A percentile compares a stretch with the other conserved stretches of the same genome.
These are phyloP conservation scores for Monosporascus sp. DNA, from an alignment of 2,329 filamentous ascomycete genomes.

Conservation along the genomic window DNA sequence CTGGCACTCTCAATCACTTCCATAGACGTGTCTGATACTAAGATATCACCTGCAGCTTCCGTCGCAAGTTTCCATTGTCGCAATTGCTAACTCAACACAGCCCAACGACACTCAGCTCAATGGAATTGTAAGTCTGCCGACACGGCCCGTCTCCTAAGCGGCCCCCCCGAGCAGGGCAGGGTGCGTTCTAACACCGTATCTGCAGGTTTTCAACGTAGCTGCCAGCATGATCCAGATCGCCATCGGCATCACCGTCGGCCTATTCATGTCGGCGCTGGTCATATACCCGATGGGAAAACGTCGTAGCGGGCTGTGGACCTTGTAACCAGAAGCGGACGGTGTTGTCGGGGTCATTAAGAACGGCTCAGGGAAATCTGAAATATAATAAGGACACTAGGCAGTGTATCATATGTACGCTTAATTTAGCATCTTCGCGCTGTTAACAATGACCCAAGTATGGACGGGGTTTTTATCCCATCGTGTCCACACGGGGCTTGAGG, in stretches of 20 bases:
- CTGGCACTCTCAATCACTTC: not conserved
- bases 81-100: conserved; percentile 3
- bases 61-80: not conserved
- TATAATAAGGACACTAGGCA: no score
- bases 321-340: conserved; percentile 2
- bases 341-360: not conserved
- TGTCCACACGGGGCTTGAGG: no score
- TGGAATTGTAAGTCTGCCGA: conserved; percentile 1
- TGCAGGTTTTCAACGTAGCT: conserved; percentile 43
- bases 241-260: conserved; percentile 57
- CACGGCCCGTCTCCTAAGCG: no score
- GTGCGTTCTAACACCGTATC: not conserved
- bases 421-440: no score
- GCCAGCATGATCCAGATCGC: conserved; percentile 57
- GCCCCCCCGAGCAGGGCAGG: no score
- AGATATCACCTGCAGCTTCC: not conserved
- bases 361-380: no score
- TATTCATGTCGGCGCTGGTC: conserved; percentile 52
- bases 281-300: conserved; percentile 55
- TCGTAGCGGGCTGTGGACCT: conserved; percentile 45
- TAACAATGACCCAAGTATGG: no score
- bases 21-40: not conserved
- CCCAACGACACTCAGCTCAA: conserved; percentile 3
- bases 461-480: no score
- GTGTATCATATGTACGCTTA: no score